These are phyloP conservation scores for Apophysomyces elegans DNA, from an alignment of 371 early-diverging fungal genomes.

Conservation along the genomic window DNA sequence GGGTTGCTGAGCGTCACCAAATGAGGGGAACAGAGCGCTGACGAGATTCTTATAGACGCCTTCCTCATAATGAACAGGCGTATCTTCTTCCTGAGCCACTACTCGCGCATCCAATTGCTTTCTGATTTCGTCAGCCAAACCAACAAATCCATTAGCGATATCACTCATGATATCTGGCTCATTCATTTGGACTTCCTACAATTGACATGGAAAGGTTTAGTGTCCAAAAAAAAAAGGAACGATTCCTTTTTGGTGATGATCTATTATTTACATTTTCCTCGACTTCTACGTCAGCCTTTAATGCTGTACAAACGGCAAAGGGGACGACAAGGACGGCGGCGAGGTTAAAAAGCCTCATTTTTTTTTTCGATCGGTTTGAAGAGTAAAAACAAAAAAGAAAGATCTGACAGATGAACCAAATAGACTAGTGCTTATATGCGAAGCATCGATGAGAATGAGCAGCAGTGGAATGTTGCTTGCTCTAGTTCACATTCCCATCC, in stretches of 20 bases:
- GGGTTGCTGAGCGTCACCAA: neutral
- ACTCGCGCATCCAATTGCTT: neutral
- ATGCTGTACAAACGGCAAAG: neutral
- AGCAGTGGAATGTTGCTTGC: neutral
- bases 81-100: neutral
- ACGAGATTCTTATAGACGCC: neutral
- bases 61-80: neutral
- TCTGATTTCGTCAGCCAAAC: neutral
- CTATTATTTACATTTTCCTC: neutral
- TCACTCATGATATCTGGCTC: conserved; percentile 1
- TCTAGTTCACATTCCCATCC: neutral
- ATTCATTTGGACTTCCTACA: neutral
- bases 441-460: neutral
- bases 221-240: too few species aligned
- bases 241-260: neutral
- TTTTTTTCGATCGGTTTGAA: neutral
- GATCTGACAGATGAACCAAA: neutral
- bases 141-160: neutral
- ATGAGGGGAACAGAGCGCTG: neutral
- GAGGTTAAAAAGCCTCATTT: neutral
- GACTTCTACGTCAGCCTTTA: neutral
- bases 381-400: neutral
- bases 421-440: neutral
- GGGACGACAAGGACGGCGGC: neutral
- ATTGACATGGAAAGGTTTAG: neutral